Evolutionary conservation across 2,329 filamentous ascomycete species (phyloP), one percentile per base, ranked within the genome.

Genomic region (Alternaria sp.): DNA sequence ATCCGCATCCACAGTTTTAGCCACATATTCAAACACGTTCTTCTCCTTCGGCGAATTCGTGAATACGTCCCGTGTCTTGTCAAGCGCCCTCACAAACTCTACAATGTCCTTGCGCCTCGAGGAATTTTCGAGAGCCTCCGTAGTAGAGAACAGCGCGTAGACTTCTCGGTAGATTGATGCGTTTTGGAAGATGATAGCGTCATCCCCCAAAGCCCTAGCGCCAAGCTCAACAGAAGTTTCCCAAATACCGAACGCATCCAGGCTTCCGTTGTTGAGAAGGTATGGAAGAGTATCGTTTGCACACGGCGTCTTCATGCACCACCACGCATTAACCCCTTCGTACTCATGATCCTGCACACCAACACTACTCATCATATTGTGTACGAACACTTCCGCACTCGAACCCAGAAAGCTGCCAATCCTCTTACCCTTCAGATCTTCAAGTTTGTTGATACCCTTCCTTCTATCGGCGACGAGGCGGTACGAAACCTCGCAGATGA

Each of bases 181-280:
- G 46, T 75, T 72, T 43, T 73, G 65, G 55, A 73, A 76, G 2
- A 73, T 30, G 1, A 72, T 49, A 1, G 68, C 70, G 21, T 71
- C 68, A 2, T 30, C 11, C 0, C 72, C 72, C 3, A 76, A 44
- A 4, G 66, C 68, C 7, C 61, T 46, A 11, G 66, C 64, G 1
- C 62, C 68, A 4, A 76, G 65, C 53, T 76, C 73, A 14, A 73
- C 69, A 15, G 67, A 61, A 6, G 73, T 69, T 58, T 76, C 73
- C 73, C 73, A 76, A 12, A 76, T 55, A 11, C 72, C 73, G 45
- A 74, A 69, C 7, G 72, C 73, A 43, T 76, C 73, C 53, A 74
- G 64, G 6, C 60, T 28, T 3, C 61, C 62, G 25, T 41, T 53
- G 4, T 50, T 53, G 41, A 76, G 59, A 57, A 71, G 68, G 9